Percentiles rank a stretch among this genome's conserved stretches.
These are phyloP conservation scores for Boletus bicolor DNA, from an alignment of 768 basidiomycete genomes.

Conservation along the genomic window DNA sequence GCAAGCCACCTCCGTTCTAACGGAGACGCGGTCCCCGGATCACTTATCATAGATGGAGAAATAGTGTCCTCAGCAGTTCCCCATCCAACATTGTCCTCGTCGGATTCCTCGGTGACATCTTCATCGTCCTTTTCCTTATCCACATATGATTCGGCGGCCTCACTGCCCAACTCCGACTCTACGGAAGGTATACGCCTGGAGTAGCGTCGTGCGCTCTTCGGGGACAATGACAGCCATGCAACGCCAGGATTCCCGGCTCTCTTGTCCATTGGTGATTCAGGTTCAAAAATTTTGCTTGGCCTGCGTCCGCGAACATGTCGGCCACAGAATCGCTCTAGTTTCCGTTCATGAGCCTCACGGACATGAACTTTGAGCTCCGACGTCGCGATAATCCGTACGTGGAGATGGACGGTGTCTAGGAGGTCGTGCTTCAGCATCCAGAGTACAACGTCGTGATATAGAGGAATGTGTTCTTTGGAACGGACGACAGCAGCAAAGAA, in stretches of 20 bases:
- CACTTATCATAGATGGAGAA: conserved; percentile 67
- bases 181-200: conserved; percentile 44
- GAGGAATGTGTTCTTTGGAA: conserved; percentile 58
- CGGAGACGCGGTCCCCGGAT: conserved; percentile 79
- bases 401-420: conserved; percentile 79
- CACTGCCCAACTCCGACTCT: conserved; percentile 45
- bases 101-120: conserved; percentile 40
- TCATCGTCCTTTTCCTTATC: conserved; percentile 33
- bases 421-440: conserved; percentile 92
- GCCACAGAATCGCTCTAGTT: conserved; percentile 28
- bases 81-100: conserved; percentile 47
- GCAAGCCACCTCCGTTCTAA: conserved; percentile 79
- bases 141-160: conserved; percentile 29
- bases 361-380: conserved; percentile 71
- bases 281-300: conserved; percentile 16
- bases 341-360: conserved; percentile 41
- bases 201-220: conserved; percentile 48
- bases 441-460: conserved; percentile 78
- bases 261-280: conserved; percentile 19
- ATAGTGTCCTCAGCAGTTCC: conserved; percentile 48
- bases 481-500: conserved; percentile 80
- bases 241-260: conserved; percentile 21
- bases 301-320: conserved; percentile 22
- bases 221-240: conserved; percentile 54
- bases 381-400: conserved; percentile 80